Conservation (phyloP, 768 basidiomycete species). For the Cystobasidiopsis lactophilus region DNA sequence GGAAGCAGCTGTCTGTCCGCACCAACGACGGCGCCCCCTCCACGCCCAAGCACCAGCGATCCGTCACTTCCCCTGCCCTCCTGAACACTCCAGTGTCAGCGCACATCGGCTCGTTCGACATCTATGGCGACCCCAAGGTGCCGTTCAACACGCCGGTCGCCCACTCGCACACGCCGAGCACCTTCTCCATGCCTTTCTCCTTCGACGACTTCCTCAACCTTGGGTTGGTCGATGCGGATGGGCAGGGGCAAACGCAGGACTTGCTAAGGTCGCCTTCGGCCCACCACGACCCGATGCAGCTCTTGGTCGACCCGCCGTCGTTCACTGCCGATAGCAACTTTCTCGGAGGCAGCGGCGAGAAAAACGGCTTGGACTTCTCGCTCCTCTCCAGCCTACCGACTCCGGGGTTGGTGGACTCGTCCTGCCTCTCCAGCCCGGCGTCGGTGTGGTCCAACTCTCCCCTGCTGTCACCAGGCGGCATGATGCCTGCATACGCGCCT, state of each 20-base stretch:
- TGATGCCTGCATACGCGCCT: background rate
- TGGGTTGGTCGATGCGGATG: slow-evolving; percentile 6
- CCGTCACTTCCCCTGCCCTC: slow-evolving; percentile 4
- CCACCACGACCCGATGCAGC: background rate
- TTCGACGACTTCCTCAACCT: slow-evolving; percentile 16
- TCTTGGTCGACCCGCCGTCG: background rate
- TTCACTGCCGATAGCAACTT: background rate
- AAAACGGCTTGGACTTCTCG: background rate
- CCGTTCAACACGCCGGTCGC: slow-evolving; percentile 11
- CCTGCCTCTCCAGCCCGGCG: background rate
- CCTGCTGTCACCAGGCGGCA: background rate
- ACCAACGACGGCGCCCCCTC: slow-evolving; percentile 4
- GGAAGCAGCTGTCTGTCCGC: slow-evolving; percentile 6
- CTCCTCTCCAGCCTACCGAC: background rate
- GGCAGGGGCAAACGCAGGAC: background rate
- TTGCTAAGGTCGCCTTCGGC: too few species aligned
- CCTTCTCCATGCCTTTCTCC: slow-evolving; percentile 11
- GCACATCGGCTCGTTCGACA: background rate
- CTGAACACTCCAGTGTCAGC: slow-evolving; percentile 9
- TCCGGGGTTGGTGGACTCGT: background rate
- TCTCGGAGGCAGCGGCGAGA: too few species aligned
- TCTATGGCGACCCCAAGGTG: slow-evolving; percentile 1
- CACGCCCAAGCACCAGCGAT: slow-evolving; percentile 12
- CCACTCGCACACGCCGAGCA: background rate
- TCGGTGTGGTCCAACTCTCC: background rate